Evolutionary conservation across 345 rosid genomes (phyloP).

Genomic region (Jatropha curcas): DNA sequence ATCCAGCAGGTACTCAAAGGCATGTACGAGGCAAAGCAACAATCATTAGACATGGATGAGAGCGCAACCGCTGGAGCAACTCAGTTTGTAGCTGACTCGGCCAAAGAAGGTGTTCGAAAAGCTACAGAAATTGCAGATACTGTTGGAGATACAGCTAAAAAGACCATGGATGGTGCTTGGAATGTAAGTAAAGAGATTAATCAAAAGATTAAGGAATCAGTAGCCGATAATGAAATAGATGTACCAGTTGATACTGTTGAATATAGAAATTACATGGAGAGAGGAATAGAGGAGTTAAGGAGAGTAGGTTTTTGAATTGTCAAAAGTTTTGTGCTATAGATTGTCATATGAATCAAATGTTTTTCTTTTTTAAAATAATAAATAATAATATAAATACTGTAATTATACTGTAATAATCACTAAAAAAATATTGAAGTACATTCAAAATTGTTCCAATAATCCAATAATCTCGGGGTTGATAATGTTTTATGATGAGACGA

Average conservation of each 20-base stretch:
- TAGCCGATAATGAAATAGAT: constrained; percentile 18
- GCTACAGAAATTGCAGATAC: constrained; percentile 35
- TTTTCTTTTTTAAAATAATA: too few species aligned
- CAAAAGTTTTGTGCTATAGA: too few species aligned
- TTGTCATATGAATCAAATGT: too few species aligned
- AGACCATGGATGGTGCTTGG: constrained; percentile 51
- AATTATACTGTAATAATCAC: too few species aligned
- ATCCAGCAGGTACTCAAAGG: constrained; percentile 10
- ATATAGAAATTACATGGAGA: constrained; percentile 34
- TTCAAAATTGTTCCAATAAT: too few species aligned
- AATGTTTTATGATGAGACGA: too few species aligned
- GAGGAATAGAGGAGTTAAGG: constrained; percentile 37
- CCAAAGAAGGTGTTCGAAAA: constrained; percentile 44
- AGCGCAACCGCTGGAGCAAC: constrained; percentile 14
- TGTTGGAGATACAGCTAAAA: constrained; percentile 41
- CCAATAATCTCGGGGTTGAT: too few species aligned
- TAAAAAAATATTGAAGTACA: too few species aligned
- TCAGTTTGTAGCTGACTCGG: constrained; percentile 38
- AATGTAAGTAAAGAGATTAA: constrained; percentile 38
- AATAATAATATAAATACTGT: too few species aligned
- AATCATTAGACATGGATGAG: constrained; percentile 24
- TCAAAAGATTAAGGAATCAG: constrained; percentile 34
- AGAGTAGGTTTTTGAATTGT: too few species aligned
- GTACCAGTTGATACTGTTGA: constrained; percentile 51
- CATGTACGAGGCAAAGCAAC: constrained; percentile 27